Base-by-base conservation (phyloP, 2,329 filamentous ascomycete genomes). In the Talaromyces sp. region DNA sequence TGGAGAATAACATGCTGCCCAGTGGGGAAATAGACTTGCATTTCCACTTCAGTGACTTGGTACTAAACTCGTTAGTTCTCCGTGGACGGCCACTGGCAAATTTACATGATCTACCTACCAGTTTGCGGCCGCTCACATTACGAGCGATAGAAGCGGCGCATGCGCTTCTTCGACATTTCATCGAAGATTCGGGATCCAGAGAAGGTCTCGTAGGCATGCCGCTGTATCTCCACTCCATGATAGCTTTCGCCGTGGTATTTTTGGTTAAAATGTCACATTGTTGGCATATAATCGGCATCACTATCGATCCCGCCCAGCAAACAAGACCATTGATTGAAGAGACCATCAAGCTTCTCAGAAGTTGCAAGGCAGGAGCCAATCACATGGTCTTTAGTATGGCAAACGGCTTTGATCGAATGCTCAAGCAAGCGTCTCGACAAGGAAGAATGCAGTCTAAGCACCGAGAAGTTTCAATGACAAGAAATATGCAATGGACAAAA, bases 141-240 rank as follows among this genome's bases (percentile, higher is more conserved):
- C 40, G 57, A 64, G 77, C 59, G 69, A 80, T 69, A 69, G 75
- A 58, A 72, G 79, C 68, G 63, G 77, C 62, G 1, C 69, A 76
- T 69, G 60, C 65, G 61, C 54, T 59, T 69, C 70, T 6, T 67
- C 79, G 11, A 71, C 72, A 44, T 71, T 73, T 71, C 16, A 70
- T 73, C 2, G 73, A 80, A 9, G 76, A 77, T 14, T 46, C 66
- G 5, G 70, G 75, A 61, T 79, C 79, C 59, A 70, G 72, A 9
- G 69, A 72, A 16, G 75, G 75, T 11, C 66, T 72, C 7, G 72
- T 74, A 14, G 76, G 77, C 21, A 73, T 78, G 2, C 69, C 74
- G 3, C 63, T 71, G 5, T 63, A 64, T 12, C 56, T 69, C 9
- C 69, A 72, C 54, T 39, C 37, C 14, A 39, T 39, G 37, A 39